phyloP scores from a whole-genome alignment of 169 alveolate species.

The Cryptosporidium viatorum region DNA sequence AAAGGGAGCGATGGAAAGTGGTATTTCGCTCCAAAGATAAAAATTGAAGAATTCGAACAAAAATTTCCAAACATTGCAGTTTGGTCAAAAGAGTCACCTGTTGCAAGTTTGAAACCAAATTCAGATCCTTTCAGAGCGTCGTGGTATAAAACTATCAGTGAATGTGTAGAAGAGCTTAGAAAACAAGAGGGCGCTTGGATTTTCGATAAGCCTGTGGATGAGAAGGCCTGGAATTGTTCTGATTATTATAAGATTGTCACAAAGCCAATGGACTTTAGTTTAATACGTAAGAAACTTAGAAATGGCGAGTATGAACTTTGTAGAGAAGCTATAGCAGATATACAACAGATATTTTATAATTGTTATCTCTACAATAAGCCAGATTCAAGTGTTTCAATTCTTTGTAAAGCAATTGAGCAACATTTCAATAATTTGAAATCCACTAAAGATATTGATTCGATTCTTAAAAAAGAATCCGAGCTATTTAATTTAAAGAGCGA shows the following conservation, averaged over 20 bases:
- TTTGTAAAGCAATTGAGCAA: constrained; percentile 86
- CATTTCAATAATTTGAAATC: constrained; percentile 81
- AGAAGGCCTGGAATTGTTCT: constrained; percentile 89
- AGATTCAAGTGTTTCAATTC: constrained; percentile 86
- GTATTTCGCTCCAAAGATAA: constrained; percentile 87
- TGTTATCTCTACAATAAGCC: constrained; percentile 88
- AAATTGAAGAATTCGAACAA: constrained; percentile 85
- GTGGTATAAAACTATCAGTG: constrained; percentile 83
- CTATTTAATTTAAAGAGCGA: constrained; percentile 26
- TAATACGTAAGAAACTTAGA: constrained; percentile 84
- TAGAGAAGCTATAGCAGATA: constrained; percentile 85
- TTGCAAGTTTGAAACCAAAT: constrained; percentile 80
- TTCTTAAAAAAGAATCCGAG: constrained; percentile 32
- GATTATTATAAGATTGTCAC: constrained; percentile 89
- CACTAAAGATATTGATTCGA: constrained; percentile 46
- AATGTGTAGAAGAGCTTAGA: constrained; percentile 80
- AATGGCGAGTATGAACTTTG: constrained; percentile 84
- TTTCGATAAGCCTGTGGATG: constrained; percentile 90
- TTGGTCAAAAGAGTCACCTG: constrained; percentile 84
- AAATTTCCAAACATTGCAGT: constrained; percentile 86
- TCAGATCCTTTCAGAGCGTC: constrained; percentile 83
- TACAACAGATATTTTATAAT: constrained; percentile 86
- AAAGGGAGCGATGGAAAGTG: constrained; percentile 85
- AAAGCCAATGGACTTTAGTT: constrained; percentile 89
- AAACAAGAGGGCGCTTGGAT: constrained; percentile 91